Conservation (phyloP, 805 yeast species). For the Starmera dryadoides region DNA sequence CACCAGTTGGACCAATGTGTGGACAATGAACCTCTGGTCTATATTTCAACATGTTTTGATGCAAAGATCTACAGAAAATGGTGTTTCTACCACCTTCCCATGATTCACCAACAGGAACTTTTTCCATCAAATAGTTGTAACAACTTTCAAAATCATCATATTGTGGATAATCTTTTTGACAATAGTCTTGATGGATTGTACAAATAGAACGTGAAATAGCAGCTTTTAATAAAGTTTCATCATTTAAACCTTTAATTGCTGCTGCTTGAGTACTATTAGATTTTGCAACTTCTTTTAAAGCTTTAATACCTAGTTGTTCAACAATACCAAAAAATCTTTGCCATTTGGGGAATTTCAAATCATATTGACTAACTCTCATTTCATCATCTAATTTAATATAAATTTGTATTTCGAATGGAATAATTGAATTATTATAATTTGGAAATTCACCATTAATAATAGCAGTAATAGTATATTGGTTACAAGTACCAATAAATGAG, state of each 20-base stretch:
- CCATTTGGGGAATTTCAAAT: conserved; percentile 13
- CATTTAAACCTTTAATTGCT: conserved; percentile 1
- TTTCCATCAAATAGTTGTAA: conserved; percentile 3
- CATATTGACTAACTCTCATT: conserved; percentile 11
- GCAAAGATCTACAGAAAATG: conserved; percentile 17
- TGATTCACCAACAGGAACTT: conserved; percentile 11
- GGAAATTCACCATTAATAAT: conserved; percentile 10
- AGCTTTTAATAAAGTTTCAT: conserved; percentile 3
- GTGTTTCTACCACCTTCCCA: conserved; percentile 21
- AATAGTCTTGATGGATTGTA: conserved; percentile 10
- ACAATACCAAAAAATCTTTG: conserved; percentile 8
- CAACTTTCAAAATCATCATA: conserved; percentile 11
- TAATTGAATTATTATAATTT: conserved; percentile 2
- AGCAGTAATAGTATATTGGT: conserved; percentile 8
- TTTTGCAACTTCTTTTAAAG: conserved; percentile 2
- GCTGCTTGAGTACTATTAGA: background rate
- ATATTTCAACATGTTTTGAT: conserved; percentile 17
- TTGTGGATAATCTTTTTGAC: conserved; percentile 13
- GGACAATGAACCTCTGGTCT: conserved; percentile 19
- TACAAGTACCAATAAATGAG: conserved; percentile 8
- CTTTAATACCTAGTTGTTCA: conserved; percentile 4
- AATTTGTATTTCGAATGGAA: conserved; percentile 13
- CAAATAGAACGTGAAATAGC: conserved; percentile 14
- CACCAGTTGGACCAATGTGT: conserved; percentile 19
- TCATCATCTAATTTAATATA: conserved; percentile 8